Percentiles rank a stretch among this genome's conserved stretches.
Evolutionary conservation across 371 early-diverging fungal species (phyloP).

Genomic region (Entomophthora muscae): DNA sequence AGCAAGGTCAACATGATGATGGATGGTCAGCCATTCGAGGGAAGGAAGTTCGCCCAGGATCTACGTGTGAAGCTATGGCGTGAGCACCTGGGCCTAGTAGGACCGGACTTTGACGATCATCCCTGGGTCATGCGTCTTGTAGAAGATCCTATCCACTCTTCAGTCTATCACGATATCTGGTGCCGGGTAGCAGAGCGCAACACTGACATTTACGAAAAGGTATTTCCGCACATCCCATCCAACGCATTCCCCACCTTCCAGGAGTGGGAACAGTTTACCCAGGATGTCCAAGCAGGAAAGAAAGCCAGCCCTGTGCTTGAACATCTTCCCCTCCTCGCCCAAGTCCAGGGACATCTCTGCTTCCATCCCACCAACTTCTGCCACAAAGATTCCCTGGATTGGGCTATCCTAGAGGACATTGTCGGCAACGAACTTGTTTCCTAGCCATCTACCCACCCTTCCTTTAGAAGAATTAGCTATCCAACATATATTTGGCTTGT

Average conservation of each 20-base stretch:
- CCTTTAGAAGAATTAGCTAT: too few species aligned
- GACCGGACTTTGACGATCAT: background rate
- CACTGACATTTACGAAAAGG: background rate
- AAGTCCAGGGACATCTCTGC: background rate
- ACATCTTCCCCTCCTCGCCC: background rate
- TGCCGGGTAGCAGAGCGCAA: background rate
- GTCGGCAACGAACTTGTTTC: constrained; percentile 5
- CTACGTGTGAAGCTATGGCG: constrained; percentile 5
- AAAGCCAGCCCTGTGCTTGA: background rate
- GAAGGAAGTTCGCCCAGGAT: background rate
- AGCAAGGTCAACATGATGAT: constrained; percentile 43
- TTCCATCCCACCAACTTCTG: constrained; percentile 3
- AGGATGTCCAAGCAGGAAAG: background rate
- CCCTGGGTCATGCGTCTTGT: background rate
- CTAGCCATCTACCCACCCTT: too few species aligned
- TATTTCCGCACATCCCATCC: constrained; percentile 5
- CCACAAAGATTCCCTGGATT: background rate
- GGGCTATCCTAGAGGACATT: constrained; percentile 4
- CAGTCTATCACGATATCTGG: constrained; percentile 1
- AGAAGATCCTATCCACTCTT: background rate
- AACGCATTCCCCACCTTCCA: background rate
- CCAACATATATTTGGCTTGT: too few species aligned
- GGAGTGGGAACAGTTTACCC: constrained; percentile 1
- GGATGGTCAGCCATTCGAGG: constrained; percentile 42
- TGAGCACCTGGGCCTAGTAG: constrained; percentile 1